Percentiles rank a stretch among this genome's conserved stretches.
Conservation (phyloP, 2,329 filamentous ascomycete genomes). For the Onygena corvina region DNA sequence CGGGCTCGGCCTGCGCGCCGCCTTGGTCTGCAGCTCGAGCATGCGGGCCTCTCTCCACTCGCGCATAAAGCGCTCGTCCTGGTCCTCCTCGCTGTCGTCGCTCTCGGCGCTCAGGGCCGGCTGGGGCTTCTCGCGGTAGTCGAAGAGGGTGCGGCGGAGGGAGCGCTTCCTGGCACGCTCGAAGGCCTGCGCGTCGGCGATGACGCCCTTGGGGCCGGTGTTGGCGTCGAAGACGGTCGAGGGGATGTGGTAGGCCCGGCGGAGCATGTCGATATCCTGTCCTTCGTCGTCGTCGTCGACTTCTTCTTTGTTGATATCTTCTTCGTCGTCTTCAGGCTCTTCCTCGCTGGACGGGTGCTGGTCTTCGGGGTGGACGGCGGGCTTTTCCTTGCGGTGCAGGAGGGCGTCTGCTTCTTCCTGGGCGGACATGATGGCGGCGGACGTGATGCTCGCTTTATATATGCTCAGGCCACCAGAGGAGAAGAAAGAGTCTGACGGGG, state of each 20-base stretch:
- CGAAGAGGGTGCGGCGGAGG: constrained; percentile 34
- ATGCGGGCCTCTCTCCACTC: constrained; percentile 75
- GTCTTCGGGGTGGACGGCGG: constrained; percentile 35
- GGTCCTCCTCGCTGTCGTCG: constrained; percentile 38
- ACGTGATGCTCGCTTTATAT: too few species aligned
- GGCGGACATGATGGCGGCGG: constrained; percentile 19
- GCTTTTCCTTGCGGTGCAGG: constrained; percentile 28
- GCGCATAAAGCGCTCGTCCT: constrained; percentile 68
- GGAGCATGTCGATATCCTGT: too few species aligned
- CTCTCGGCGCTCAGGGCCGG: constrained; percentile 12
- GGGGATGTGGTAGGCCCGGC: constrained; percentile 33
- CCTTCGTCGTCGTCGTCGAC: constrained; percentile 12
- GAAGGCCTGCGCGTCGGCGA: constrained; percentile 40
- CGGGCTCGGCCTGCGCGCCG: constrained; percentile 59
- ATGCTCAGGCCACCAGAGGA: too few species aligned
- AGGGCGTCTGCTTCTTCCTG: constrained; percentile 39
- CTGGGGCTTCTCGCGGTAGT: constrained; percentile 17
- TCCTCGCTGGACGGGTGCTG: constrained; percentile 18
- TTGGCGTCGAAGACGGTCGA: constrained; percentile 38
- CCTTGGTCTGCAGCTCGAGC: constrained; percentile 58
- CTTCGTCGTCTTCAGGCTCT: too few species aligned
- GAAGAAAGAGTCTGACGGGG: too few species aligned
- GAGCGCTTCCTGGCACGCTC: constrained; percentile 38
- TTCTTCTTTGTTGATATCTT: constrained; percentile 24
- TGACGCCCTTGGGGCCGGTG: constrained; percentile 41